phyloP scores from a whole-genome alignment of 257 asterid genomes.

The Buddleja alternifolia region DNA sequence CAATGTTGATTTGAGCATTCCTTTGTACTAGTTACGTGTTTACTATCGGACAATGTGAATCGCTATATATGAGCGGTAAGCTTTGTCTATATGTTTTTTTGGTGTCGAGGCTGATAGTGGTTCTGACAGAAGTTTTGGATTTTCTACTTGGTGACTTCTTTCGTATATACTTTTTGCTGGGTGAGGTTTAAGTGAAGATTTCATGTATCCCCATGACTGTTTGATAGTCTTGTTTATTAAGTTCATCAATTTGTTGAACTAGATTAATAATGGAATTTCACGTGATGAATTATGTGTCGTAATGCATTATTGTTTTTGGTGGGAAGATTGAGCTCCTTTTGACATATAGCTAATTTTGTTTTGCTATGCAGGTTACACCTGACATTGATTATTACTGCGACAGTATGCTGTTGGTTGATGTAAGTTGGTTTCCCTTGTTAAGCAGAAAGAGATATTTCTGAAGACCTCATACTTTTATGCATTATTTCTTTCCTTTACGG shows the following conservation, averaged over 20 bases:
- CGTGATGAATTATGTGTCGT: neutral
- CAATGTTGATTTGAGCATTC: neutral
- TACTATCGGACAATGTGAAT: constrained; percentile 4
- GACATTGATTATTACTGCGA: constrained; percentile 90
- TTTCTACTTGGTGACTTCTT: neutral
- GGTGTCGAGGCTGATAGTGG: neutral
- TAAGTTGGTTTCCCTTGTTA: constrained; percentile 52
- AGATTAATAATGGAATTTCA: neutral
- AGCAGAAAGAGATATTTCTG: neutral
- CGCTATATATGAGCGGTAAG: neutral
- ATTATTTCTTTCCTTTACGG: neutral
- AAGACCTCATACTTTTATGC: constrained; percentile 10
- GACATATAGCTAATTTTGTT: constrained; percentile 26
- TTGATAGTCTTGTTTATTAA: constrained; percentile 9
- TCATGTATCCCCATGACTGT: neutral
- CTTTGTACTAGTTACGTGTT: constrained; percentile 10
- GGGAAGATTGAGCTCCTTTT: constrained; percentile 7
- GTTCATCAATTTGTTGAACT: neutral
- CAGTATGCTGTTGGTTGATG: constrained; percentile 99
- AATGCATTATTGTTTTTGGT: neutral
- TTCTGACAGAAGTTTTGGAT: neutral
- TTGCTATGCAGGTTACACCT: constrained; percentile 75
- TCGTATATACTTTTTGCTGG: neutral
- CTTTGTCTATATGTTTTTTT: neutral
- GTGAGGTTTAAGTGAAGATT: neutral